These are phyloP conservation scores for Trametes maxima DNA, from an alignment of 768 basidiomycete genomes.

Conservation along the genomic window DNA sequence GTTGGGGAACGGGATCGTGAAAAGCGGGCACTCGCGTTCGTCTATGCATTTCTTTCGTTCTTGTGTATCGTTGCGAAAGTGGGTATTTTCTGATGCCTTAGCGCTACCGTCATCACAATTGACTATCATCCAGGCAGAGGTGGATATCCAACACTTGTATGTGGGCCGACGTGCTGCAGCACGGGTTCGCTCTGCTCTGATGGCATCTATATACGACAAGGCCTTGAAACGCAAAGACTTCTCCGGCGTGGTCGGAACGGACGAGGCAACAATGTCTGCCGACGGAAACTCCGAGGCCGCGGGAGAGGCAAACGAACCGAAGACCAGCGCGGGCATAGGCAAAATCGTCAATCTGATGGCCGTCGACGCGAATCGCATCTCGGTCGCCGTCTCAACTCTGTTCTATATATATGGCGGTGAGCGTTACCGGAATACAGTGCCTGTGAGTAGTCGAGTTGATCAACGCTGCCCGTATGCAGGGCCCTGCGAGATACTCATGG, in stretches of 20 bases:
- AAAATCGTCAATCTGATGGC: conserved; percentile 93
- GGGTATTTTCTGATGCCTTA: conserved; percentile 7
- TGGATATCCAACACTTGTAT: conserved; percentile 80
- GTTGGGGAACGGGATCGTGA: conserved; percentile 35
- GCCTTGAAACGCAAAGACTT: conserved; percentile 82
- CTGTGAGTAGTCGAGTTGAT: neutral
- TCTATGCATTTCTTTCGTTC: conserved; percentile 80
- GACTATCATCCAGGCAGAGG: conserved; percentile 47
- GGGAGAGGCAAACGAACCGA: conserved; percentile 50
- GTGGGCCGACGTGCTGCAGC: conserved; percentile 72
- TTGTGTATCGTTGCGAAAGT: conserved; percentile 59
- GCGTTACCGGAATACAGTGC: conserved; percentile 23
- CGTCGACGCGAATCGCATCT: conserved; percentile 65
- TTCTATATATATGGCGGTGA: conserved; percentile 72
- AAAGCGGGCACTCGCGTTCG: conserved; percentile 63
- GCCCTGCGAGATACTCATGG: conserved; percentile 79
- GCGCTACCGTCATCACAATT: neutral
- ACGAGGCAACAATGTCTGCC: conserved; percentile 42
- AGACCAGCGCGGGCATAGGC: conserved; percentile 81
- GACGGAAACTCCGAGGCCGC: conserved; percentile 30
- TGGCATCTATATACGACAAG: conserved; percentile 89
- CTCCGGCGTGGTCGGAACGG: conserved; percentile 70
- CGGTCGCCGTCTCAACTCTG: conserved; percentile 53
- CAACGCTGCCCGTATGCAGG: conserved; percentile 37
- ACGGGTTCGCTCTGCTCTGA: conserved; percentile 75